These are phyloP conservation scores for Gastrolobium bilobum DNA, from an alignment of 306 rosid species.

Conservation along the genomic window DNA sequence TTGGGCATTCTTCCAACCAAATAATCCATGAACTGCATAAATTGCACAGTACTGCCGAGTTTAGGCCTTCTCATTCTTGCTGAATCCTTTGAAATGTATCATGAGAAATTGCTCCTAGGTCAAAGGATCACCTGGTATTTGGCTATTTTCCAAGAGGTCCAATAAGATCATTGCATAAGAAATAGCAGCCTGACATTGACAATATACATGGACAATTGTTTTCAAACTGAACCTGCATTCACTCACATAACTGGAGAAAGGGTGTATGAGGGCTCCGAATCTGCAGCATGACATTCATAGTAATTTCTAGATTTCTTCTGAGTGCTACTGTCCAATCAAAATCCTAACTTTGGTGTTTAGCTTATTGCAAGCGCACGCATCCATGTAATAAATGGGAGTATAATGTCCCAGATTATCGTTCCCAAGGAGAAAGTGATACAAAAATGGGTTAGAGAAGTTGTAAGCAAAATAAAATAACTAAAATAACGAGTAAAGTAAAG, in stretches of 20 bases:
- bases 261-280: slow-evolving; percentile 3
- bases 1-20: slow-evolving; percentile 16
- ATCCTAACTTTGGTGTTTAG: background rate
- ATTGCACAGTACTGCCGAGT: background rate
- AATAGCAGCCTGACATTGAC: slow-evolving; percentile 8
- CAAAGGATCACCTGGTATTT: background rate
- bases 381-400: no score
- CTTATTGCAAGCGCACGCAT: no score
- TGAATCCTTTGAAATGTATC: background rate
- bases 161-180: slow-evolving; percentile 7
- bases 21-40: slow-evolving; percentile 12
- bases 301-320: background rate
- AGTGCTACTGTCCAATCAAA: slow-evolving; percentile 2
- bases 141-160: background rate
- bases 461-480: no score
- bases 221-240: background rate
- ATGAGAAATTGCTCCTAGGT: slow-evolving; percentile 9
- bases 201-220: slow-evolving; percentile 2
- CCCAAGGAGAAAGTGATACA: no score
- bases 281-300: background rate
- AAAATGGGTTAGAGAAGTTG: no score
- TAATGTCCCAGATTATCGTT: no score
- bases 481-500: no score
- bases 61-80: slow-evolving; percentile 16
- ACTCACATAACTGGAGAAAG: background rate